These are phyloP conservation scores for Trichoderma sp. DNA, from an alignment of 2,329 filamentous ascomycete species.

Conservation along the genomic window DNA sequence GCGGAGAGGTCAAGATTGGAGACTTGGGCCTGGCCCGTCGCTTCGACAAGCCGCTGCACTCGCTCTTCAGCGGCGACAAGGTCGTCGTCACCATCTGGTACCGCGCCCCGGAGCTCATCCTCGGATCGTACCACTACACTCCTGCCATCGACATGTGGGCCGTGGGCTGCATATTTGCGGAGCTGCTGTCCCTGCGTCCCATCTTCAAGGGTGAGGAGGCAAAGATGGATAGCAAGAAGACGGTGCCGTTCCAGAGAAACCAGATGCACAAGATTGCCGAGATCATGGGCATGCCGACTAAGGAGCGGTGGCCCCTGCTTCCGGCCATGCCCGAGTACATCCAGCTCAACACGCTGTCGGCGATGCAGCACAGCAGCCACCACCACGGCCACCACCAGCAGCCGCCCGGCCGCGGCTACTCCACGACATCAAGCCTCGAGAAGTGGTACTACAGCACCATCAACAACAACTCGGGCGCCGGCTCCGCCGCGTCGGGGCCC, in stretches of 20 bases:
- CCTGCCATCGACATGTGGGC: slow-evolving; percentile 98
- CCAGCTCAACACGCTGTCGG: slow-evolving; percentile 63
- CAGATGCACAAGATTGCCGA: slow-evolving; percentile 99
- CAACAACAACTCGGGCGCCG: slow-evolving; percentile 52
- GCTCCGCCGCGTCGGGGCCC: slow-evolving; percentile 20
- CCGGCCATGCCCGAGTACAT: slow-evolving; percentile 83
- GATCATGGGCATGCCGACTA: slow-evolving; percentile 87
- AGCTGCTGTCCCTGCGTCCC: slow-evolving; percentile 83
- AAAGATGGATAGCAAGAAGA: slow-evolving; percentile 98
- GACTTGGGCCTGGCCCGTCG: slow-evolving; percentile 89
- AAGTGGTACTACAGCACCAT: slow-evolving; percentile 78
- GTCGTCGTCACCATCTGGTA: slow-evolving; percentile 99
- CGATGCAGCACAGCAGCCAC: slow-evolving; percentile 50
- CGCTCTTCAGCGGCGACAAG: slow-evolving; percentile 91
- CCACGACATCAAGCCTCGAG: slow-evolving; percentile 62
- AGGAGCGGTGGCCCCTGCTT: slow-evolving; percentile 85
- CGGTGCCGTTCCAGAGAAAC: slow-evolving; percentile 93
- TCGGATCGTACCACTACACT: slow-evolving; percentile 94
- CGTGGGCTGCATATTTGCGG: slow-evolving; percentile 95
- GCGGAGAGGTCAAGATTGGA: slow-evolving; percentile 89
- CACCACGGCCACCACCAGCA: slow-evolving; percentile 53
- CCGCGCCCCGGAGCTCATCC: slow-evolving; percentile 86
- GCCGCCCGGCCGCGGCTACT: slow-evolving; percentile 36
- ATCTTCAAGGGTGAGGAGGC: slow-evolving; percentile 99
- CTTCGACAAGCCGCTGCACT: slow-evolving; percentile 91